A percentile compares a stretch with the other conserved stretches of the same genome.
These are phyloP conservation scores for Mortierella sp. DNA, from an alignment of 371 early-diverging fungal species.

Conservation along the genomic window DNA sequence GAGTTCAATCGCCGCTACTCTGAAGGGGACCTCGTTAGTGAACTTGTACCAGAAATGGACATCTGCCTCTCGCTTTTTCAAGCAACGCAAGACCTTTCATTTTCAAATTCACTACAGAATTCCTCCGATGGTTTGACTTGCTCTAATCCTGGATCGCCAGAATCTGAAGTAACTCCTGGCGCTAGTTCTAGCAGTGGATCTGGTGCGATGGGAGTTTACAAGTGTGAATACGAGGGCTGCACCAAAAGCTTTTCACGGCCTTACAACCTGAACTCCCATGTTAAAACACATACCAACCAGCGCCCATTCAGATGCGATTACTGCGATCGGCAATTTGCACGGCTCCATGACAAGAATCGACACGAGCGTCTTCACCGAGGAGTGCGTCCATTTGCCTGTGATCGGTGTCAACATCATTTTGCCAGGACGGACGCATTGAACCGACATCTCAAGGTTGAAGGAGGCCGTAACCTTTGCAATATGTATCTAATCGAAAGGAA, in stretches of 20 bases:
- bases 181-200: neutral
- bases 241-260: conserved; percentile 75
- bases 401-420: conserved; percentile 77
- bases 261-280: conserved; percentile 81
- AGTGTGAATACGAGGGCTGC: conserved; percentile 72
- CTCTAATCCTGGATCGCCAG: neutral
- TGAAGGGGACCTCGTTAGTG: conserved; percentile 26
- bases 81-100: neutral
- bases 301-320: conserved; percentile 73
- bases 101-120: neutral
- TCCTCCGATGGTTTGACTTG: neutral
- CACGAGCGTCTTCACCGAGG: conserved; percentile 77
- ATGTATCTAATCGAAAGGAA: conserved; percentile 40
- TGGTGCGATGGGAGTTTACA: conserved; percentile 26
- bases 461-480: conserved; percentile 53
- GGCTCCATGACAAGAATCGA: conserved; percentile 85
- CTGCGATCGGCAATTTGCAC: conserved; percentile 74
- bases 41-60: conserved; percentile 20
- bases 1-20: conserved; percentile 37
- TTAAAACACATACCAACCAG: conserved; percentile 74
- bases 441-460: conserved; percentile 64
- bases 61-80: conserved; percentile 3
- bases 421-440: conserved; percentile 83
- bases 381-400: conserved; percentile 69
- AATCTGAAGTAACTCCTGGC: neutral